Conservation (phyloP, 2,329 filamentous ascomycete species). For the Zalaria obscura region DNA sequence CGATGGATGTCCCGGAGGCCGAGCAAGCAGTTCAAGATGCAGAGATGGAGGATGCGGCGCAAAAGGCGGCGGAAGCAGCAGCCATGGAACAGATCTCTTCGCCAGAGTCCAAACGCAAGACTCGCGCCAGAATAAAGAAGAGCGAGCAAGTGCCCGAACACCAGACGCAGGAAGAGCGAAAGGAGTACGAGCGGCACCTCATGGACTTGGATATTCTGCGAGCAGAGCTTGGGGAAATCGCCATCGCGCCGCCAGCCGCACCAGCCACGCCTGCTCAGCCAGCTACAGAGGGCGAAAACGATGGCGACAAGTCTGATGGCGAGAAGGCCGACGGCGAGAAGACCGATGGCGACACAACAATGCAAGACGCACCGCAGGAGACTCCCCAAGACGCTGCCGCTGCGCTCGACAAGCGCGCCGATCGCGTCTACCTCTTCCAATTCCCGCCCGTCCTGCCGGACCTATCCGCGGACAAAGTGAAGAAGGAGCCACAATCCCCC, state of each 20-base stretch:
- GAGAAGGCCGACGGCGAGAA: slow-evolving; percentile 23
- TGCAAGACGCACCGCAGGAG: slow-evolving; percentile 15
- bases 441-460: slow-evolving; percentile 49
- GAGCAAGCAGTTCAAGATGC: not conserved
- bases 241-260: slow-evolving; percentile 5
- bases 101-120: slow-evolving; percentile 18
- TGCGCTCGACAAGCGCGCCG: slow-evolving; percentile 27
- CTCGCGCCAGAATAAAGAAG: slow-evolving; percentile 10
- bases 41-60: slow-evolving; percentile 12
- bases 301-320: slow-evolving; percentile 10
- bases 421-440: slow-evolving; percentile 49
- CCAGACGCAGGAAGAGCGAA: slow-evolving; percentile 38
- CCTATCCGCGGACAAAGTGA: slow-evolving; percentile 23
- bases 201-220: slow-evolving; percentile 31
- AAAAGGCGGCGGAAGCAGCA: slow-evolving; percentile 11
- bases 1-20: not conserved
- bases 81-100: slow-evolving; percentile 11
- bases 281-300: slow-evolving; percentile 9
- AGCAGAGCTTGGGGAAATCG: slow-evolving; percentile 31
- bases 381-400: not conserved
- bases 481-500: slow-evolving; percentile 7
- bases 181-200: slow-evolving; percentile 35
- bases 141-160: slow-evolving; percentile 24
- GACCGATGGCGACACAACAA: slow-evolving; percentile 26
- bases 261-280: slow-evolving; percentile 12